Conservation (phyloP, 257 asterid genomes). For the Solanum corneliomulleri region DNA sequence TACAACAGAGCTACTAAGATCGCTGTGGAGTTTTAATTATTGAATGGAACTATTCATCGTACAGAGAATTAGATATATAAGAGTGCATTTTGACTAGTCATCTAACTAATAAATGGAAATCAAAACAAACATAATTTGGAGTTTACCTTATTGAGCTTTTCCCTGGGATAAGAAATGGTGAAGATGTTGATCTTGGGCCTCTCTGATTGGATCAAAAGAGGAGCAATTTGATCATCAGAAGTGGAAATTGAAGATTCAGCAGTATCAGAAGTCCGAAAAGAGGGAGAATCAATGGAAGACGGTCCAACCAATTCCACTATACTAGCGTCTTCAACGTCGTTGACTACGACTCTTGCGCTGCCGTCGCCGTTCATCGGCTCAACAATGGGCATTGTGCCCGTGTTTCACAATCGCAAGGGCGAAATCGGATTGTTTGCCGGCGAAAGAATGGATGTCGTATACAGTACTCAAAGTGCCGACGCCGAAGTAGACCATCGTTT, state of each 20-base stretch:
- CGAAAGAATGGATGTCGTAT: background rate
- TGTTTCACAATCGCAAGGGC: background rate
- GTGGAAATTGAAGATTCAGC: conserved; percentile 4
- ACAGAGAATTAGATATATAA: background rate
- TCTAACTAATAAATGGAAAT: background rate
- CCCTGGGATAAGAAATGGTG: conserved; percentile 14
- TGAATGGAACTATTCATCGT: background rate
- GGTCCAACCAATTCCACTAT: conserved; percentile 5
- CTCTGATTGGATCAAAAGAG: conserved; percentile 18
- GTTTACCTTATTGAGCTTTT: conserved; percentile 13
- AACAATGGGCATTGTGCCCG: background rate
- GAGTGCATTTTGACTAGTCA: background rate
- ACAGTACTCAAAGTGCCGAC: background rate
- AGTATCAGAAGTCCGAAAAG: background rate
- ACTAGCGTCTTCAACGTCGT: background rate
- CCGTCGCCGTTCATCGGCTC: background rate
- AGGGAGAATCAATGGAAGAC: background rate
- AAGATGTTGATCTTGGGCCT: conserved; percentile 30
- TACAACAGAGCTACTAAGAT: background rate
- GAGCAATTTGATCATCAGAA: conserved; percentile 14
- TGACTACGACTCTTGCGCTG: background rate
- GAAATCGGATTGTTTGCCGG: background rate
- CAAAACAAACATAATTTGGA: background rate
- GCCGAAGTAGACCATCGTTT: background rate
- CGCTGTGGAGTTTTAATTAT: background rate